Percentiles rank a stretch among this genome's conserved stretches.
phyloP scores from a whole-genome alignment of 345 rosid species.

The Gossypium anomalum region DNA sequence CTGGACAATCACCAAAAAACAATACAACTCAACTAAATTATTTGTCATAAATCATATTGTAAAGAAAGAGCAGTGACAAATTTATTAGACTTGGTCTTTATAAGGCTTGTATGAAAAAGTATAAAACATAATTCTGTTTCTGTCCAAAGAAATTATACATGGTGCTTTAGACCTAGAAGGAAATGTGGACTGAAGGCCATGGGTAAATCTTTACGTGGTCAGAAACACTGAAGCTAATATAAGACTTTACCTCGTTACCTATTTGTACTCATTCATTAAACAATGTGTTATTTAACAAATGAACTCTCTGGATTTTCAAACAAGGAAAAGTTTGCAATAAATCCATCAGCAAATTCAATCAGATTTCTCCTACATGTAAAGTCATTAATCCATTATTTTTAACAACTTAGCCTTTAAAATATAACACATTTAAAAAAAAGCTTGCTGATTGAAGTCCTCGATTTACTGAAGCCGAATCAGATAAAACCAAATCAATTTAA shows the following conservation, averaged over 20 bases:
- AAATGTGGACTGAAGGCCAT: not conserved
- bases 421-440: not conserved
- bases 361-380: not conserved
- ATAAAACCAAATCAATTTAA: not conserved
- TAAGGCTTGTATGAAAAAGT: not conserved
- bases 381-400: not conserved
- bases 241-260: not conserved
- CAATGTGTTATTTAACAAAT: not conserved
- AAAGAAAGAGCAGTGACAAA: not conserved
- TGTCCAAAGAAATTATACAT: not conserved
- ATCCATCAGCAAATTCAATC: not conserved
- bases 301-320: not conserved
- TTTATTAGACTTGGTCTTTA: not conserved
- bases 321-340: not conserved
- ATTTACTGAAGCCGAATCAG: not conserved
- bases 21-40: not conserved
- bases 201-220: not conserved
- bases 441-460: not conserved
- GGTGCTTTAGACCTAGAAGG: not conserved
- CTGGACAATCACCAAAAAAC: slow-evolving; percentile 22
- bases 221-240: not conserved
- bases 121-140: not conserved
- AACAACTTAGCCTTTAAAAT: not conserved
- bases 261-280: not conserved
- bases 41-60: not conserved